Evolutionary conservation across 2,329 filamentous ascomycete species (phyloP).

Genomic region (Penicillium sp.): DNA sequence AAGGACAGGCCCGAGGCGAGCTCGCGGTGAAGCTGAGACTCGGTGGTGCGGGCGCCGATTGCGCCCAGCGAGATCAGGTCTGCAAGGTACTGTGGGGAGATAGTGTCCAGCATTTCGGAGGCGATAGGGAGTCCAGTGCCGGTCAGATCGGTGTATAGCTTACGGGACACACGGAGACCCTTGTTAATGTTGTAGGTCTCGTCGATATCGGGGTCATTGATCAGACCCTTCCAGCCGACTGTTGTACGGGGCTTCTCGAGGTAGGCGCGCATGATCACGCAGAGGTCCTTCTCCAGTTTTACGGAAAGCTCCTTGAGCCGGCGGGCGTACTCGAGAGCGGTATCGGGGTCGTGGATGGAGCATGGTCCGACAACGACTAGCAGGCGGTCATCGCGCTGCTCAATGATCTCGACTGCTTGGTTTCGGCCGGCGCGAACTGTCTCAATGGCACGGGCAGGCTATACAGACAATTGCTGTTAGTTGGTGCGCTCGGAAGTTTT

Average conservation of each 20-base stretch:
- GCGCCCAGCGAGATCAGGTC: slow-evolving; percentile 94
- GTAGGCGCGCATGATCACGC: slow-evolving; percentile 97
- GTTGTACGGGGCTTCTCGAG: slow-evolving; percentile 98
- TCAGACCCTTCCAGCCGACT: slow-evolving; percentile 97
- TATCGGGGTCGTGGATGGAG: slow-evolving; percentile 90
- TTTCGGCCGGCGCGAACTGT: slow-evolving; percentile 46
- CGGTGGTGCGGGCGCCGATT: slow-evolving; percentile 92
- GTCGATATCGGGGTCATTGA: slow-evolving; percentile 98
- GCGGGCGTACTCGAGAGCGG: slow-evolving; percentile 82
- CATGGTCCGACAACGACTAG: slow-evolving; percentile 94
- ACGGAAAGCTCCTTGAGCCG: slow-evolving; percentile 73
- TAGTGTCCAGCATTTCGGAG: slow-evolving; percentile 97
- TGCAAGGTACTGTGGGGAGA: slow-evolving; percentile 95
- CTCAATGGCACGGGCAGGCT: slow-evolving; percentile 42
- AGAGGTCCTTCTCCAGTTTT: slow-evolving; percentile 77
- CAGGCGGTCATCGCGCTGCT: slow-evolving; percentile 74
- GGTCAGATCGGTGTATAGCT: slow-evolving; percentile 91
- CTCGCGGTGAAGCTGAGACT: slow-evolving; percentile 94
- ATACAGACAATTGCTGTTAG: slow-evolving; percentile 11
- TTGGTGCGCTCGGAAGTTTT: slow-evolving; percentile 34
- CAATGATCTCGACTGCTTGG: slow-evolving; percentile 71
- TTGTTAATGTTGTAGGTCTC: slow-evolving; percentile 99
- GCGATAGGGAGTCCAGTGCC: slow-evolving; percentile 87
- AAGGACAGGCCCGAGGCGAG: slow-evolving; percentile 92
- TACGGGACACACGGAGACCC: slow-evolving; percentile 84